Conservation (phyloP, 1,139 yeast genomes). For the Ogataea hybrid region DNA sequence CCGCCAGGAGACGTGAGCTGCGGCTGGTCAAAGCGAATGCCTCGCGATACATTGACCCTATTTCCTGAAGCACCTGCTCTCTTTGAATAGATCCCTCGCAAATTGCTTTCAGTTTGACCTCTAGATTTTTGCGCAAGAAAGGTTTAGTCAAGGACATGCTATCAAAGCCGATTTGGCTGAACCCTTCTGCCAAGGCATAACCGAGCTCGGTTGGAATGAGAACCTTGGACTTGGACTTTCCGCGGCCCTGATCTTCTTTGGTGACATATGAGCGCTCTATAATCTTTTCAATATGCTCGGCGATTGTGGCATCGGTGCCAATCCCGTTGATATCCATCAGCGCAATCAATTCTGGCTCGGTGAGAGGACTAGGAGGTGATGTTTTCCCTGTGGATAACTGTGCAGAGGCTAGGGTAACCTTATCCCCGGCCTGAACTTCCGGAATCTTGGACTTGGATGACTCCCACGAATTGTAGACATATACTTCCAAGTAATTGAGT, state of each 20-base stretch:
- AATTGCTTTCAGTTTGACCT: conserved; percentile 61
- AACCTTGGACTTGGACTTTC: conserved; percentile 38
- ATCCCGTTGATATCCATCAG: conserved; percentile 97
- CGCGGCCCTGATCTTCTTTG: conserved; percentile 39
- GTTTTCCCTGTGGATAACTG: conserved; percentile 74
- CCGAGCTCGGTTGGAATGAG: conserved; percentile 84
- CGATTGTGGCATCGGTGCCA: conserved; percentile 99
- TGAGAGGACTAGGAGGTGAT: conserved; percentile 74
- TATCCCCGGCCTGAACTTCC: conserved; percentile 54
- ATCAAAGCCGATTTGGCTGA: conserved; percentile 73
- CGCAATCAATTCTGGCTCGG: conserved; percentile 90
- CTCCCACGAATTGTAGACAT: conserved; percentile 78
- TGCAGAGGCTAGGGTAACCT: conserved; percentile 50
- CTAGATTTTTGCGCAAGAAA: conserved; percentile 75
- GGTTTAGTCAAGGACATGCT: conserved; percentile 83
- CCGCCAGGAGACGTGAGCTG: conserved; percentile 24
- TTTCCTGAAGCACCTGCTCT: conserved; percentile 53
- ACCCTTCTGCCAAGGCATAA: conserved; percentile 84
- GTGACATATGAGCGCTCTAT: conserved; percentile 62
- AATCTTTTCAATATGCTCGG: conserved; percentile 91
- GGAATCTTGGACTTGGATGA: conserved; percentile 63
- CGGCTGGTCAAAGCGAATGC: conserved; percentile 42
- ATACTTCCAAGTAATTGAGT: conserved; percentile 76
- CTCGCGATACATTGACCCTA: conserved; percentile 59
- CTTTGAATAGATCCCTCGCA: conserved; percentile 61